phyloP scores from a whole-genome alignment of 2,329 filamentous ascomycete species.

The Clonostachys sp. region DNA sequence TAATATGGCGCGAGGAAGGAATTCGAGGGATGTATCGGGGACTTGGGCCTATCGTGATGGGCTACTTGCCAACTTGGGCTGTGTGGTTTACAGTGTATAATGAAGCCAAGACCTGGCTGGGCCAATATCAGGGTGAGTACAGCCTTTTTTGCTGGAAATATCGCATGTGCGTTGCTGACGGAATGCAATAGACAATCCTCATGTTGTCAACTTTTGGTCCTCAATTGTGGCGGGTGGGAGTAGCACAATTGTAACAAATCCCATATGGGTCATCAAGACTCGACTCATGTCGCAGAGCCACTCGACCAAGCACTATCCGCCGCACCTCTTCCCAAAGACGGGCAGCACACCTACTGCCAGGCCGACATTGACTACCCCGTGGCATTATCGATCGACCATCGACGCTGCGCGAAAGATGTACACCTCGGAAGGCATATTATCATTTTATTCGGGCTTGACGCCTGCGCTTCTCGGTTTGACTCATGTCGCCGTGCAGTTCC shows the following conservation, averaged over 20 bases:
- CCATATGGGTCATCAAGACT: slow-evolving; percentile 99
- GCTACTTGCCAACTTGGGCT: slow-evolving; percentile 96
- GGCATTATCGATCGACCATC: slow-evolving; percentile 86
- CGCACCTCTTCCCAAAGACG: slow-evolving; percentile 36
- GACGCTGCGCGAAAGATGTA: slow-evolving; percentile 98
- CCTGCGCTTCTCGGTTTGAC: slow-evolving; percentile 88
- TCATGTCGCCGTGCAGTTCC: slow-evolving; percentile 96
- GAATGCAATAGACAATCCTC: slow-evolving; percentile 58
- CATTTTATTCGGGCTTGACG: slow-evolving; percentile 93
- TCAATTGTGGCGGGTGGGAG: slow-evolving; percentile 87
- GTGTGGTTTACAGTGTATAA: slow-evolving; percentile 98
- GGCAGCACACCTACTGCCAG: slow-evolving; percentile 50
- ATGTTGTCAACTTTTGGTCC: slow-evolving; percentile 79
- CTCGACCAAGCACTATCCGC: slow-evolving; percentile 35
- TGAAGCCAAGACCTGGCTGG: slow-evolving; percentile 72
- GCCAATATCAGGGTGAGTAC: slow-evolving; percentile 56
- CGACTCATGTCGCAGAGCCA: slow-evolving; percentile 90
- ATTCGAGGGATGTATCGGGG: slow-evolving; percentile 89
- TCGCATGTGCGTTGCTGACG: slow-evolving; percentile 7
- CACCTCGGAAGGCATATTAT: slow-evolving; percentile 75
- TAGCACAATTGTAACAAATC: slow-evolving; percentile 92
- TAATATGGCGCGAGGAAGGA: slow-evolving; percentile 87
- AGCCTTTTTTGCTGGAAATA: not conserved
- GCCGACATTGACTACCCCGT: slow-evolving; percentile 61
- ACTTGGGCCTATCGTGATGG: slow-evolving; percentile 87